A percentile compares a stretch with the other conserved stretches of the same genome.
phyloP scores from a whole-genome alignment of 371 early-diverging fungal genomes.

The Enterocytospora artemiae region DNA sequence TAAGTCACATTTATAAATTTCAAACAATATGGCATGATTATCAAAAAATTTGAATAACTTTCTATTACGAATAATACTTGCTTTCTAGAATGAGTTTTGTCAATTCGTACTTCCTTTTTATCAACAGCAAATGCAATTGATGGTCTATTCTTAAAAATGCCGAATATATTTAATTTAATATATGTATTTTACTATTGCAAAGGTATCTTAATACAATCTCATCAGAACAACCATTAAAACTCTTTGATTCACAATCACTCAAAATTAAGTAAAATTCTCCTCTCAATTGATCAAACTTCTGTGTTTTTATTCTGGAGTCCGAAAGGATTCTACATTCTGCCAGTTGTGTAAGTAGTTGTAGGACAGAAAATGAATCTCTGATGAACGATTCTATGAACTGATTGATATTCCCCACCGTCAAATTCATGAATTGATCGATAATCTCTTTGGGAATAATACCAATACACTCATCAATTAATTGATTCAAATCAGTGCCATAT shows the following conservation, averaged over 20 bases:
- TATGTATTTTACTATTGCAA: conserved; percentile 30
- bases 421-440: conserved; percentile 31
- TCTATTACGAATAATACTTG: too few relatives aligned
- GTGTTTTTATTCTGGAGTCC: too few relatives aligned
- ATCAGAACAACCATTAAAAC: conserved; percentile 41
- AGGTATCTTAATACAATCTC: conserved; percentile 39
- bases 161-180: conserved; percentile 1
- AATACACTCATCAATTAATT: conserved; percentile 47
- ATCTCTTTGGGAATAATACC: conserved; percentile 41
- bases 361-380: conserved; percentile 42
- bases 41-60: too few relatives aligned
- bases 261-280: conserved; percentile 20
- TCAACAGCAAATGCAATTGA: too few relatives aligned
- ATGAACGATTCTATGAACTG: conserved; percentile 32
- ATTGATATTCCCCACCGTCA: conserved; percentile 17
- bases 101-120: too few relatives aligned
- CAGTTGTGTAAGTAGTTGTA: conserved; percentile 44
- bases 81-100: too few relatives aligned
- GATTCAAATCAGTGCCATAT: too few relatives aligned
- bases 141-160: too few relatives aligned
- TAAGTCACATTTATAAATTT: too few relatives aligned
- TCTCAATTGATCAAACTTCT: conserved; percentile 19
- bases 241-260: conserved; percentile 23
- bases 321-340: too few relatives aligned
- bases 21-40: too few relatives aligned